Conservation (phyloP, 2,329 filamentous ascomycete species). For the Scorias spongiosa region DNA sequence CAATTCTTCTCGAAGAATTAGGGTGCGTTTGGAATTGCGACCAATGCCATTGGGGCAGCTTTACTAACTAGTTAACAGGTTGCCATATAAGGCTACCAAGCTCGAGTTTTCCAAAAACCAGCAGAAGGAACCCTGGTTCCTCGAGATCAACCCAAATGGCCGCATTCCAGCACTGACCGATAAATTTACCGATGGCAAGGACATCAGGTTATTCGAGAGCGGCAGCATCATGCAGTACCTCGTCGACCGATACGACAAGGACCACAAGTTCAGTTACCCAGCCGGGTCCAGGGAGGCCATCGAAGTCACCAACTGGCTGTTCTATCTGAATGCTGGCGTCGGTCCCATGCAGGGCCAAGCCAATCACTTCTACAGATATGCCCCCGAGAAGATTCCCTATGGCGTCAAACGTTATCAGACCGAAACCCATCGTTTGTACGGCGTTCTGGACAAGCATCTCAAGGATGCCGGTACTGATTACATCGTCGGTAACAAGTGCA, state of each 20-base stretch:
- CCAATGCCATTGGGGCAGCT: too few species aligned
- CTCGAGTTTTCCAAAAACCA: slow-evolving; percentile 59
- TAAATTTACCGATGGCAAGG: slow-evolving; percentile 55
- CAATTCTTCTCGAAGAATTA: slow-evolving; percentile 74
- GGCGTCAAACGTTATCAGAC: slow-evolving; percentile 69
- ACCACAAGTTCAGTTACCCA: slow-evolving; percentile 72
- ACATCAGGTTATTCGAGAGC: slow-evolving; percentile 67
- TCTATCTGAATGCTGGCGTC: slow-evolving; percentile 55
- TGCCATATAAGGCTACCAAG: slow-evolving; percentile 62
- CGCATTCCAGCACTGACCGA: slow-evolving; percentile 81
- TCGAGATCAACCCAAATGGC: slow-evolving; percentile 84
- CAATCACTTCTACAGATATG: slow-evolving; percentile 73
- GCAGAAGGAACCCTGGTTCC: slow-evolving; percentile 81
- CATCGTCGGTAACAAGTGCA: slow-evolving; percentile 49
- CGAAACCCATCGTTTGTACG: slow-evolving; percentile 70
- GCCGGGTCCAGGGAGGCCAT: slow-evolving; percentile 57
- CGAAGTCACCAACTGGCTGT: slow-evolving; percentile 59
- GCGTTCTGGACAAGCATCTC: slow-evolving; percentile 60
- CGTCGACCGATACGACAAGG: slow-evolving; percentile 58
- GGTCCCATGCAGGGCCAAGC: slow-evolving; percentile 41
- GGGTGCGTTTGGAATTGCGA: slow-evolving; percentile 24
- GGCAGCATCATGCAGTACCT: slow-evolving; percentile 77
- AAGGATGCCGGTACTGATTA: slow-evolving; percentile 33
- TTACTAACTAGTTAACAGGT: slow-evolving; percentile 8
- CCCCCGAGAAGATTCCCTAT: slow-evolving; percentile 69